phyloP scores from a whole-genome alignment of 306 rosid genomes.

The Ammopiptanthus mongolicus region DNA sequence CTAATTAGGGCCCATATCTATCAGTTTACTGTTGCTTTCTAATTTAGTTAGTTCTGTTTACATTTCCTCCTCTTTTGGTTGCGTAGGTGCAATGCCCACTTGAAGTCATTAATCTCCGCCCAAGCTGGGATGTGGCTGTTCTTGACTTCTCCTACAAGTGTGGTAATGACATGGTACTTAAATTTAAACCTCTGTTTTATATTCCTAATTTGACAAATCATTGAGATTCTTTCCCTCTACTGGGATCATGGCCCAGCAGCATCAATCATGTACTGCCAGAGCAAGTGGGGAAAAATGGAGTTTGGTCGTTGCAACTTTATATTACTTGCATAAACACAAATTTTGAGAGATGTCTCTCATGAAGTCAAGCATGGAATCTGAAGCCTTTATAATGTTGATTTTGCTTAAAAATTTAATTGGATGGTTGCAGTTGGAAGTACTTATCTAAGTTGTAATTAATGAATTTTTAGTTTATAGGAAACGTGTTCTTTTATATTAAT shows the following conservation, averaged over 20 bases:
- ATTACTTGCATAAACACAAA: neutral
- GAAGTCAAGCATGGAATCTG: neutral
- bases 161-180: constrained; percentile 51
- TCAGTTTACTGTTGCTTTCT: neutral
- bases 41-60: neutral
- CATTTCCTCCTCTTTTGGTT: neutral
- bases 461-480: neutral
- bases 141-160: constrained; percentile 73
- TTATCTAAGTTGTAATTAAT: neutral
- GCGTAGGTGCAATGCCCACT: constrained; percentile 79
- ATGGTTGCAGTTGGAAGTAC: neutral
- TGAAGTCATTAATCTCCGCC: constrained; percentile 60
- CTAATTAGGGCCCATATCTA: too few relatives aligned
- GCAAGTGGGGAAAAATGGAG: neutral
- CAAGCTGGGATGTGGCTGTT: constrained; percentile 74
- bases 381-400: neutral
- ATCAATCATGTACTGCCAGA: neutral
- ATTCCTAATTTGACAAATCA: neutral
- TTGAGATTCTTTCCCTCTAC: neutral
- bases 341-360: neutral
- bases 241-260: neutral
- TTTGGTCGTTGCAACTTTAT: neutral
- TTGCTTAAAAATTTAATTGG: neutral
- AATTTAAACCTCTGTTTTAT: constrained; percentile 1
- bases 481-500: neutral